Conservation (phyloP, 345 rosid species). For the Sonneratia alba region DNA sequence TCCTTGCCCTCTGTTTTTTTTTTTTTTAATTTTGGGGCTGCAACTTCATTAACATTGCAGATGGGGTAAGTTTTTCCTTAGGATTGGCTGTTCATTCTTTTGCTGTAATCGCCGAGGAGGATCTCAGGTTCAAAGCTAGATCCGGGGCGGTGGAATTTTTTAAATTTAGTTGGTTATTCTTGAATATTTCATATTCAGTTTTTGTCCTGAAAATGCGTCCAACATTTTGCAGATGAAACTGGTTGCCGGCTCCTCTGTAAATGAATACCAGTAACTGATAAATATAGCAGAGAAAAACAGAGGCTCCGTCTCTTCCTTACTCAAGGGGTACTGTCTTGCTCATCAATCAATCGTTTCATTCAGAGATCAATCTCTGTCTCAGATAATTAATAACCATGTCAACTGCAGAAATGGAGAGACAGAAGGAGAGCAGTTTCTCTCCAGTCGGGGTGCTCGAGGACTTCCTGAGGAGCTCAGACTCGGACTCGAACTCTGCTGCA, state of each 20-base stretch:
- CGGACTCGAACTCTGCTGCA: conserved; percentile 28
- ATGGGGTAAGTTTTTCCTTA: background rate
- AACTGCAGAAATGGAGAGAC: conserved; percentile 29
- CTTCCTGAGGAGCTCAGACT: conserved; percentile 62
- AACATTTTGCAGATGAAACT: conserved; percentile 4
- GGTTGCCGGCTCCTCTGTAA: too few species aligned
- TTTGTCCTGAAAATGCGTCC: background rate
- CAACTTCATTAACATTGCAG: background rate
- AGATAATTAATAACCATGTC: background rate
- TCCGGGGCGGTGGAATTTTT: background rate
- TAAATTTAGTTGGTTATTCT: background rate
- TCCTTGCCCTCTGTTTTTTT: background rate
- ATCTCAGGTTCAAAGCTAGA: background rate
- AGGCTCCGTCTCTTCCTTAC: background rate
- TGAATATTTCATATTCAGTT: background rate
- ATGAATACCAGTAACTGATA: background rate
- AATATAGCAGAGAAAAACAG: background rate
- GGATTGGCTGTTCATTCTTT: background rate
- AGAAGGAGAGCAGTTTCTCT: conserved; percentile 36
- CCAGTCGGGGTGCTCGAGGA: conserved; percentile 80
- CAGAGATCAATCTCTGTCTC: background rate
- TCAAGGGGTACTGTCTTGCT: background rate
- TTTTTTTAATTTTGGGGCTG: background rate
- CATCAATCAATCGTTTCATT: background rate
- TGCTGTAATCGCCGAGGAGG: background rate